Evolutionary conservation across 1,284 basidiomycete genomes (phyloP), one percentile per base, ranked within the genome.

Genomic region (Tilletia caries): DNA sequence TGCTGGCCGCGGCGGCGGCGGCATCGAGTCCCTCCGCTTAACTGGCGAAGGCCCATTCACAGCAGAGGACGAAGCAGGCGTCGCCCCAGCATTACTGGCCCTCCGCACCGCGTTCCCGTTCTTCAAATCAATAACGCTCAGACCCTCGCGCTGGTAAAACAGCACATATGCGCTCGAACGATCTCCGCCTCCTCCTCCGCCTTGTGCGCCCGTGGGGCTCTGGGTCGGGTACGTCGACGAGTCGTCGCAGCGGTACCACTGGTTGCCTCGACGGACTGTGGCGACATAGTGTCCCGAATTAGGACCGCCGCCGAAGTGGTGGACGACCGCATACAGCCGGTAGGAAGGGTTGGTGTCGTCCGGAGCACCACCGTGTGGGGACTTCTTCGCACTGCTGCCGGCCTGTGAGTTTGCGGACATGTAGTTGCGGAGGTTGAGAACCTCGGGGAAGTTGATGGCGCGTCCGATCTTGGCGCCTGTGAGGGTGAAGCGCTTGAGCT

Each of bases 261-360:
- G 85, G 10, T 20, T 20, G 34, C 58, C 58, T 37, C 58, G 27
- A 3, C 48, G 43, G 77, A 98, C 90, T 77, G 90, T 90, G 5
- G 95, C 91, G 73, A 90, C 94, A 84, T 98, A 99, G 83, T 99
- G 96, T 0, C 96, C 96, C 2, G 92, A 95, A 81, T 96, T 92
- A 15, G 94, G 92, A 1, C 94, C 92, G 62, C 89, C 87, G 65
- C 96, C 96, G 27, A 91, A 92, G 83, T 99, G 96, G 74, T 90
- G 93, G 68, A 98, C 93, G 68, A 98, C 89, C 46, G 91, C 95
- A 80, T 93, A 97, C 0, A 99, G 85, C 2, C 89, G 88, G 84
- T 99, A 99, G n/a, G 86, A 85, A 0, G 91, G 91, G 1, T 91
- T 41, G 37, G 37, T 41, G 37, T 41, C 37, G 10, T 41, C 37